Evolutionary conservation across 2,329 filamentous ascomycete species (phyloP).

Genomic region (Beauveria brongniartii): DNA sequence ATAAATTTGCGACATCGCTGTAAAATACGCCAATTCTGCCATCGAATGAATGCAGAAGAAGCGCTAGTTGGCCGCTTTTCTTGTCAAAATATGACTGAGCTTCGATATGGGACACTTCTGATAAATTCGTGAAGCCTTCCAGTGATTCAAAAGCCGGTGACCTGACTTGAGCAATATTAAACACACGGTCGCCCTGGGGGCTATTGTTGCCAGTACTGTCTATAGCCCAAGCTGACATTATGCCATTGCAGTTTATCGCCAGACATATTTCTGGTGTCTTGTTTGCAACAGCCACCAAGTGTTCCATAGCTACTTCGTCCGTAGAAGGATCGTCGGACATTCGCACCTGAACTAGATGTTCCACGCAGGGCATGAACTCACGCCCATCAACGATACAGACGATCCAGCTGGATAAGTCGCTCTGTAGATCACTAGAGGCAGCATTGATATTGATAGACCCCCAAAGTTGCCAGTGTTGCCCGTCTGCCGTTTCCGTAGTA

Average conservation of each 20-base stretch:
- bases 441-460: slow-evolving; percentile 67
- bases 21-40: slow-evolving; percentile 78
- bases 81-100: slow-evolving; percentile 66
- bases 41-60: slow-evolving; percentile 79
- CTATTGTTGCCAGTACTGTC: slow-evolving; percentile 73
- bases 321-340: slow-evolving; percentile 47
- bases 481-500: slow-evolving; percentile 60
- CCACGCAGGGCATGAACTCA: slow-evolving; percentile 70
- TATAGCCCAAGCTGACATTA: slow-evolving; percentile 87
- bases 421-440: slow-evolving; percentile 48
- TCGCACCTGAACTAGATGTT: slow-evolving; percentile 60
- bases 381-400: slow-evolving; percentile 76
- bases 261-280: slow-evolving; percentile 81
- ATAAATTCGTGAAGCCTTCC: slow-evolving; percentile 21
- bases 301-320: slow-evolving; percentile 67
- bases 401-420: slow-evolving; percentile 20
- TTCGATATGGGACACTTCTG: slow-evolving; percentile 46
- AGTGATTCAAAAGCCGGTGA: slow-evolving; percentile 43
- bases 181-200: slow-evolving; percentile 60
- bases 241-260: slow-evolving; percentile 72
- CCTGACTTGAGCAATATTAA: slow-evolving; percentile 76
- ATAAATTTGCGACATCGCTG: slow-evolving; percentile 67
- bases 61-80: slow-evolving; percentile 54
- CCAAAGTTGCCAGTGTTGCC: slow-evolving; percentile 71
- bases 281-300: slow-evolving; percentile 79